Base-by-base conservation (phyloP, 129 eudicot species). In the Mikania micrantha region DNA sequence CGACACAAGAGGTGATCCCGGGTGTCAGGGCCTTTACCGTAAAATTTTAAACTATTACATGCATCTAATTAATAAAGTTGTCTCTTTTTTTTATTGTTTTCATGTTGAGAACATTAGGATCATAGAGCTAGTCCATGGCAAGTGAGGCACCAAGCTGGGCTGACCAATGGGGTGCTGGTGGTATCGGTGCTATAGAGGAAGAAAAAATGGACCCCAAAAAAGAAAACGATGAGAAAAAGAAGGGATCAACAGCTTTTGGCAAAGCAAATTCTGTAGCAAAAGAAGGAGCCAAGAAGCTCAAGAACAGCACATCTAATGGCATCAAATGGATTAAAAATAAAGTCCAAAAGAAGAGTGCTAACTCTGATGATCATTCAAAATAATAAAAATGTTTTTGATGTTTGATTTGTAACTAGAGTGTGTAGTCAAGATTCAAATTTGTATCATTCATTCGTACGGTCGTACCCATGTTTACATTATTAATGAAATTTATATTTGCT, bases 141-240 rank as follows among this genome's bases (percentile, higher is more conserved):
- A 77, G 69, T 15, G 97, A 91, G 47, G 97, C 85, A 70, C 94
- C 97, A 44, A 85, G 94, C 57, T 91, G 97, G 97, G 97, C 97
- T 53, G 97, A 91, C 88, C 96, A 88, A 78, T 91, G 97, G 97
- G 97, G 97, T 31, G 88, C 88, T 9, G 97, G 97, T 73, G 97
- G 97, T 4, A 74, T 91, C n/a, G 97, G 96, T 5, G 93, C 90
- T 2, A 82, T 88, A 19, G 90, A 78, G 35, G 84, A 81, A 2
- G 83, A 87, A 27, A 76, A 71, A 21, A 56, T 69, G 6, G 81
- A 81, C 17, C 62, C 16, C 25, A 74, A 74, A 58, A 86, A 81
- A 68, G 88, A 85, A 5, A 56, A 13, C 17, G 82, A 67, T 20
- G 73, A 36, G 32, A 90, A 81, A 78, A 85, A 82, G 70, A 88